These are phyloP conservation scores for Rubia peregrina DNA, from an alignment of 305 asterid genomes.

Conservation along the genomic window DNA sequence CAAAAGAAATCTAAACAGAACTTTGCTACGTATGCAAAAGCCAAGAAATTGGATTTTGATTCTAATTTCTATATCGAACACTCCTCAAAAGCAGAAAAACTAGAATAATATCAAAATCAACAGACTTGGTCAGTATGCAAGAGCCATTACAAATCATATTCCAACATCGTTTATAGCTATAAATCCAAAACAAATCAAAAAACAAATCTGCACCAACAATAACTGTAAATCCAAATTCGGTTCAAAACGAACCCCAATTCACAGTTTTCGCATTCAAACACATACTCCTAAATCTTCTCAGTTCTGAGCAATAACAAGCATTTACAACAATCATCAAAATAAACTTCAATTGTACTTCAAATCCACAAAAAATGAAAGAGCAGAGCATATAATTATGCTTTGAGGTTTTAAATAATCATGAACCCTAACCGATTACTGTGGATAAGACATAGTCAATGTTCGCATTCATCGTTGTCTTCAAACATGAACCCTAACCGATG, in stretches of 20 bases:
- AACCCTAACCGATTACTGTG: too few species aligned
- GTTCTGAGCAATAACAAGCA: neutral
- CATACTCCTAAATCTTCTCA: neutral
- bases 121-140: neutral
- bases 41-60: neutral
- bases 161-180: too few species aligned
- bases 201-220: neutral
- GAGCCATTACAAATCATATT: too few species aligned
- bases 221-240: neutral
- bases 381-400: conserved; percentile 9
- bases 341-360: neutral
- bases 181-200: too few species aligned
- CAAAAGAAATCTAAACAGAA: neutral
- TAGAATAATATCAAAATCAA: too few species aligned
- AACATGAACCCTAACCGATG: too few species aligned
- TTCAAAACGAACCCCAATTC: neutral
- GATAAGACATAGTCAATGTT: too few species aligned
- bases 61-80: too few species aligned
- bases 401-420: too few species aligned
- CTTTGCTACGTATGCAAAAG: neutral
- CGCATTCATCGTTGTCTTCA: too few species aligned
- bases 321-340: neutral
- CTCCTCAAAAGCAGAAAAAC: too few species aligned
- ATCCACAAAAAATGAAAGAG: neutral
- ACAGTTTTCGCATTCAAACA: neutral